Percentiles rank a stretch among this genome's conserved stretches.
phyloP scores from a whole-genome alignment of 495 filamentous ascomycete species.

The Cercophora sp. region DNA sequence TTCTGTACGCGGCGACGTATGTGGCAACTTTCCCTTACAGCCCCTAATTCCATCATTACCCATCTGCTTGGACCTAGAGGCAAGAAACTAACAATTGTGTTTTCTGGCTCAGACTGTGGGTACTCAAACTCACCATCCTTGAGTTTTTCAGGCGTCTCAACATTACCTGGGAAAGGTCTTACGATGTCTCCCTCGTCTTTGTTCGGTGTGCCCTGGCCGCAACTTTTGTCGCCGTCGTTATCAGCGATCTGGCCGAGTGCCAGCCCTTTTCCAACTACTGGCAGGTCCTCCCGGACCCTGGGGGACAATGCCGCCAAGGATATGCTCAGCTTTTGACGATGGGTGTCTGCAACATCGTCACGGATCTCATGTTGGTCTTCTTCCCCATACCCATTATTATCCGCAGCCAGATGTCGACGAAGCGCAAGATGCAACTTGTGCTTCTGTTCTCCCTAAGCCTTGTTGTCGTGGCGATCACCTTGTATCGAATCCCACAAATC shows the following conservation, averaged over 20 bases:
- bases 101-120: constrained; percentile 67
- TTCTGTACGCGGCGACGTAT: constrained; percentile 68
- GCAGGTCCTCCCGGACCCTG: constrained; percentile 88
- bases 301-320: constrained; percentile 74
- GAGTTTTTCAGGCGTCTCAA: constrained; percentile 86
- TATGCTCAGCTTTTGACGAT: constrained; percentile 84
- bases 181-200: constrained; percentile 59
- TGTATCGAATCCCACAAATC: constrained; percentile 72
- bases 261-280: constrained; percentile 81
- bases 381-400: constrained; percentile 88
- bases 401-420: constrained; percentile 62
- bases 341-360: constrained; percentile 79
- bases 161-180: constrained; percentile 64
- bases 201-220: constrained; percentile 69
- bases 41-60: neutral
- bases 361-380: constrained; percentile 78
- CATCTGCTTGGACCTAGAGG: neutral
- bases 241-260: constrained; percentile 81
- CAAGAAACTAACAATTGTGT: neutral
- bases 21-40: constrained; percentile 28
- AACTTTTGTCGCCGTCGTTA: constrained; percentile 75
- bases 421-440: constrained; percentile 61
- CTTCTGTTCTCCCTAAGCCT: constrained; percentile 79
- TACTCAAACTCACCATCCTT: constrained; percentile 81
- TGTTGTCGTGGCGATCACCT: constrained; percentile 66